Base-by-base conservation (phyloP, 1,284 basidiomycete genomes). In the Puccinia brachypodii region DNA sequence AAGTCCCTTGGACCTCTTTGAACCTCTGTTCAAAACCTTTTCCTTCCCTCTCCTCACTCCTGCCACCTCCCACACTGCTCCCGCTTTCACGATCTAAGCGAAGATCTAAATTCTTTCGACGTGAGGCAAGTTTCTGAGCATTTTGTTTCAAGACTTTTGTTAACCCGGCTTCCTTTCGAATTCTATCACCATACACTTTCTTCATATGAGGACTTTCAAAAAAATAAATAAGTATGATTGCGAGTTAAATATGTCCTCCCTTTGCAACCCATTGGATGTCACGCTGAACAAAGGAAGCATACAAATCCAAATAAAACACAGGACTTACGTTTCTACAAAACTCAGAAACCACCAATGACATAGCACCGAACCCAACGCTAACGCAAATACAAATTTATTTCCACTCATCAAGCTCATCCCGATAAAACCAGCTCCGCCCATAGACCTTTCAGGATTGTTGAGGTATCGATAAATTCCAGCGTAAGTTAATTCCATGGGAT, bases 381-480 rank as follows among this genome's bases (percentile, higher is more conserved):
- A 89, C 1, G 90, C 87, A 64, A 95, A 90, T 0, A 96, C 94
- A 22, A 95, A 89, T 85, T 93, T 94, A 85, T 92, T 94, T 13
- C 93, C 94, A 82, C 93, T 94, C 85, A 99, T 93, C 76, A 98
- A 89, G 2, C 93, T 92, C 22, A 98, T 88, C 16, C 96, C 96
- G 84, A 98, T 94, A 89, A 97, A 96, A 0, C 95, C 93, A 0
- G 95, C 94, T 1, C 95, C 95, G 36, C 95, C 95, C 91, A 97
- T 94, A 14, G 83, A 91, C 42, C 89, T 86, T 87, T 99, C 96
- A 0, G 96, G 96, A 86, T 98, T 97, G 88, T 99, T 97, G 82
- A 97, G 88, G 88, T 94, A 96, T 28, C 88, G 85, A 76, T 85
- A 86, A 85, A 99, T 98, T 42, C 96, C 96, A 73, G 94, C 96